Evolutionary conservation across 2,329 filamentous ascomycete species (phyloP).

Genomic region (Beauveria varroae): DNA sequence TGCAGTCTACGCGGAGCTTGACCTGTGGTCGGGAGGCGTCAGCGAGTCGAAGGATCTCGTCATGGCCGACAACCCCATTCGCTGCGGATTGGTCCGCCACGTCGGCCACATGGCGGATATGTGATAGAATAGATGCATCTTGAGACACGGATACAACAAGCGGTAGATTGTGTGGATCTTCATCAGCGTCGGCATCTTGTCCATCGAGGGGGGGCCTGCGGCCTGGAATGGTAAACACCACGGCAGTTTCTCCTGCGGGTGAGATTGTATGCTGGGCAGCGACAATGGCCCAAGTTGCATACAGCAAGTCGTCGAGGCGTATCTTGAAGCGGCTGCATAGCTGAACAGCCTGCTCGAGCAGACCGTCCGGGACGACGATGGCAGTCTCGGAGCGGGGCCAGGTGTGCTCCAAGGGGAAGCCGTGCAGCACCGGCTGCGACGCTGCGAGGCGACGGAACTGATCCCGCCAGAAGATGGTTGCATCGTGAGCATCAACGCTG

Average conservation of each 20-base stretch:
- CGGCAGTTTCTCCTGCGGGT: background rate
- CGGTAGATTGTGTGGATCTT: background rate
- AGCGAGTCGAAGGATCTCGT: background rate
- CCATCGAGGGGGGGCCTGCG: background rate
- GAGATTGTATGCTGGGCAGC: background rate
- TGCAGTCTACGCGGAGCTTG: background rate
- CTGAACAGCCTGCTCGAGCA: background rate
- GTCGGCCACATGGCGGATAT: background rate
- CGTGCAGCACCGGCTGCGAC: background rate
- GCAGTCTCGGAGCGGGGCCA: background rate
- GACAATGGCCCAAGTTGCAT: background rate
- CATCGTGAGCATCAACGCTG: background rate
- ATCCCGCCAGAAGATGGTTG: background rate
- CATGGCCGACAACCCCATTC: background rate
- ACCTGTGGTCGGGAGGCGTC: background rate
- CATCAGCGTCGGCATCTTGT: background rate
- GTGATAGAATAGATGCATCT: background rate
- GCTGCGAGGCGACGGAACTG: background rate
- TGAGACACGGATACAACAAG: background rate
- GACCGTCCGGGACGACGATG: background rate
- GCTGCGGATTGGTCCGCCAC: background rate
- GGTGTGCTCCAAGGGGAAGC: background rate
- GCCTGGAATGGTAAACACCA: background rate
- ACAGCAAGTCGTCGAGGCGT: background rate
- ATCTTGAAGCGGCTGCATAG: background rate